phyloP scores from a whole-genome alignment of 2,329 filamentous ascomycete species.

The Ophiognomonia clavigignenti-juglandacearum region DNA sequence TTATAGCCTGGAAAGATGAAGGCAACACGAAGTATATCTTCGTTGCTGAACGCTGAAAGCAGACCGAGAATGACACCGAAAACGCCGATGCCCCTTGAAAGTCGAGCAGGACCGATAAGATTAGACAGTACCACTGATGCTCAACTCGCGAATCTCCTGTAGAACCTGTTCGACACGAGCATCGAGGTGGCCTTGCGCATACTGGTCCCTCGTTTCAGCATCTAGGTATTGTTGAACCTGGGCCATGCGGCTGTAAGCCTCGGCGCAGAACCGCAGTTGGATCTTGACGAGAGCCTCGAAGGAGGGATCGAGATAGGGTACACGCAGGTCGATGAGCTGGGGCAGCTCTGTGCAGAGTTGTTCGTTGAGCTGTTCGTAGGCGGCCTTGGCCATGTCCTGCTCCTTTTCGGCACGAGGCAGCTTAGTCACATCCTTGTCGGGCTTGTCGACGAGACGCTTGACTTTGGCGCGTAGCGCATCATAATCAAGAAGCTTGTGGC shows the following conservation, averaged over 20 bases:
- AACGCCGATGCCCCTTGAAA: neutral
- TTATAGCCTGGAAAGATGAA: no score
- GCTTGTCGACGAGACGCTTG: constrained; percentile 95
- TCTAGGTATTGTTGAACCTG: constrained; percentile 99
- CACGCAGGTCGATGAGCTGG: constrained; percentile 91
- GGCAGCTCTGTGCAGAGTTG: constrained; percentile 90
- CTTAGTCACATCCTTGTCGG: constrained; percentile 97
- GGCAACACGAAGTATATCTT: no score
- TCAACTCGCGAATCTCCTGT: constrained; percentile 94
- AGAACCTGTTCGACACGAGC: constrained; percentile 89
- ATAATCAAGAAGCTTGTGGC: constrained; percentile 98
- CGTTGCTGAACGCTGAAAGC: neutral
- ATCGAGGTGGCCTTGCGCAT: constrained; percentile 89
- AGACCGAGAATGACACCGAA: neutral
- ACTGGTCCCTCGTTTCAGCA: constrained; percentile 91
- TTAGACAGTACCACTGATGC: constrained; percentile 71
- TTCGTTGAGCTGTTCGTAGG: constrained; percentile 96
- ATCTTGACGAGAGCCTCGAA: constrained; percentile 99
- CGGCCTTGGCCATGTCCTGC: constrained; percentile 84
- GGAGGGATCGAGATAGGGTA: constrained; percentile 93
- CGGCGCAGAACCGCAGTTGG: constrained; percentile 93
- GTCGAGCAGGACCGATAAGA: neutral
- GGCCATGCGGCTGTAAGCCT: constrained; percentile 96
- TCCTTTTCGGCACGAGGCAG: constrained; percentile 95
- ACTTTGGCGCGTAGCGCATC: constrained; percentile 93